A percentile compares a stretch with the other conserved stretches of the same genome.
These are phyloP conservation scores for Cucumis sativus DNA, from an alignment of 306 rosid genomes.

Conservation along the genomic window Cucumber_9930_V3 NC_026657.2:20119501-20120000, in stretches of 20 bases:
- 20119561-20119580: neutral
- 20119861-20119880: neutral
- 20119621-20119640: neutral
- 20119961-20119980: neutral
- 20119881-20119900: neutral
- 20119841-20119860: neutral
- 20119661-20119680: neutral
- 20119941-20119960: neutral
- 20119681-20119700: neutral
- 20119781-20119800: neutral
- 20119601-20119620: neutral
- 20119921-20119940: neutral
- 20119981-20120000: neutral
- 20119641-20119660: neutral
- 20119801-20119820: neutral
- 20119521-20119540: neutral
- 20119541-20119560: neutral
- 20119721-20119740: neutral
- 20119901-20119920: neutral
- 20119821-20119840: neutral
- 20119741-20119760: neutral
- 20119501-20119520: neutral
- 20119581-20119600: neutral
- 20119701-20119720: neutral
- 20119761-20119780: neutral